Evolutionary conservation across 495 filamentous ascomycete genomes (phyloP).

Genomic region (Aspergillus campestris): DNA sequence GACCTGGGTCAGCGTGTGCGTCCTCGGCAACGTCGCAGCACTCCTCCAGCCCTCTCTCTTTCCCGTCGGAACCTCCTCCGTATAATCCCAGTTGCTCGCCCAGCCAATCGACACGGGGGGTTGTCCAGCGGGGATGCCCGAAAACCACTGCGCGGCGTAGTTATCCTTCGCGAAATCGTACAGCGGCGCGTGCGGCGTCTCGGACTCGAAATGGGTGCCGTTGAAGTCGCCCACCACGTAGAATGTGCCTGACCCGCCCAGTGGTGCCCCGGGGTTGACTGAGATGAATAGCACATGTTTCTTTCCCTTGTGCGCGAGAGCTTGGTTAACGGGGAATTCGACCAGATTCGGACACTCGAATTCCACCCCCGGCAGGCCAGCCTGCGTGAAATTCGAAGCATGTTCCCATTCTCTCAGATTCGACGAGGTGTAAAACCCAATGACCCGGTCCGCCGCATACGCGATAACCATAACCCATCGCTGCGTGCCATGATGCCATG

Average conservation of each 20-base stretch:
- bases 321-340: slow-evolving; percentile 13
- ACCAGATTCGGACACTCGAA: slow-evolving; percentile 47
- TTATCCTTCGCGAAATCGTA: slow-evolving; percentile 46
- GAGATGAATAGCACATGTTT: slow-evolving; percentile 40
- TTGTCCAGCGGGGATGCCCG: slow-evolving; percentile 24
- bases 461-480: slow-evolving; percentile 43
- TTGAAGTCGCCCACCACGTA: slow-evolving; percentile 46
- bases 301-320: slow-evolving; percentile 13
- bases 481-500: slow-evolving; percentile 34
- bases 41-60: slow-evolving; percentile 37
- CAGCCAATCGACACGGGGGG: slow-evolving; percentile 41
- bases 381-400: slow-evolving; percentile 41
- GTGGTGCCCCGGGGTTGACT: slow-evolving; percentile 47
- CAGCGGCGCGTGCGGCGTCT: neutral
- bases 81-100: slow-evolving; percentile 50
- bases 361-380: slow-evolving; percentile 33
- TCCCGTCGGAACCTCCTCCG: slow-evolving; percentile 40
- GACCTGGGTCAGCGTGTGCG: slow-evolving; percentile 33
- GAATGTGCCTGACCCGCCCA: slow-evolving; percentile 27
- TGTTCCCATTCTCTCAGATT: slow-evolving; percentile 42
- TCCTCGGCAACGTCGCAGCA: slow-evolving; percentile 35
- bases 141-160: slow-evolving; percentile 48
- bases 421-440: slow-evolving; percentile 42
- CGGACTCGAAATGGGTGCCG: slow-evolving; percentile 20
- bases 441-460: slow-evolving; percentile 37